Base-by-base conservation (phyloP, 2,329 filamentous ascomycete genomes). In the Cryphonectria naterciae region DNA sequence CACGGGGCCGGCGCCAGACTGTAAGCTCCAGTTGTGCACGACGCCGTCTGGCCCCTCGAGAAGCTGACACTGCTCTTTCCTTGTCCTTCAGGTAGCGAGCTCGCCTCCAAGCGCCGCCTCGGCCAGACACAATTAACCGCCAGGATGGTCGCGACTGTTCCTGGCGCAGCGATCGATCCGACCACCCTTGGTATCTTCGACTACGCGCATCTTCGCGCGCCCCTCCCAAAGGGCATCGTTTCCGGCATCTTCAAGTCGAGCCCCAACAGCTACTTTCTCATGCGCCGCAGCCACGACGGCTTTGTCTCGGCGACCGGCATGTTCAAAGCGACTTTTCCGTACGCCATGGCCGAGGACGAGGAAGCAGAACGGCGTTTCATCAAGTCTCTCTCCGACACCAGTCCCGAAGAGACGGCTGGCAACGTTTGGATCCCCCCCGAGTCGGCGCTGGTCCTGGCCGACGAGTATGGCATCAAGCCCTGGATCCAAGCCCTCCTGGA, bases 401-500 rank as follows among this genome's bases (percentile, higher is more conserved):
- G 94, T 76, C 87, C 87, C 70, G 95, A 98, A 79, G 96, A 98
- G 85, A 94, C 96, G 41, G 96, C 96, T 37, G 96, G 96, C 62
- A 99, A 98, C 80, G 90, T 99, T 67, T 99, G 96, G 96, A 95
- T 98, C 66, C 90, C 94, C 63, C 94, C 95, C 7, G 86, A 91
- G 74, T 83, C 89, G 89, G 96, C 96, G 49, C 87, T 99, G 61
- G 83, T 88, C 70, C 87, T 99, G 17, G 93, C 95, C 67, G 90
- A 93, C 62, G 95, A 98, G 81, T 99, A 98, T 80, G 87, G 89
- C 70, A 94, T 98, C 80, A 82, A 87, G 65, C 86, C 92, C 61
- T 99, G 96, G 96, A 93, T 99, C 75, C 89, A 89, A 70, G 96
- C 96, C n/a, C 87, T 99, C 25, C 87, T 99, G 65, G 95, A 98